Conservation (phyloP, 805 yeast genomes). For the Babjeviella inositovora region DNA sequence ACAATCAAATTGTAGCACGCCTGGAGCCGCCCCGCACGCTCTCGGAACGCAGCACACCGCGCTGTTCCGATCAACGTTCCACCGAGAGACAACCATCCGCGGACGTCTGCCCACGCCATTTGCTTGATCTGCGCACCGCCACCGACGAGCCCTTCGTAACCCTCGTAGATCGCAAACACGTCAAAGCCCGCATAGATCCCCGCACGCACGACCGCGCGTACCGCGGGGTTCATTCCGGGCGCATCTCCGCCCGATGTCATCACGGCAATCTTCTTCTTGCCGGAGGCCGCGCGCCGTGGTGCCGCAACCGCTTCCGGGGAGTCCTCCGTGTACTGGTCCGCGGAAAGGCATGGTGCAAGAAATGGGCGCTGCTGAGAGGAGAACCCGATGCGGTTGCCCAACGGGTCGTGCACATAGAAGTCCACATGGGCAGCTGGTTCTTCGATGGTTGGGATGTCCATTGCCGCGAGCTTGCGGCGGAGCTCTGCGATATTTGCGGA, state of each 20-base stretch:
- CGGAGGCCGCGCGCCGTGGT: no score
- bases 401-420: constrained; percentile 39
- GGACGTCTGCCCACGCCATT: constrained; percentile 60
- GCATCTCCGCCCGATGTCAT: constrained; percentile 80
- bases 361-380: constrained; percentile 26
- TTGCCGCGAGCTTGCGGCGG: constrained; percentile 5
- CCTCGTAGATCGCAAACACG: constrained; percentile 56
- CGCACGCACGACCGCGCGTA: constrained; percentile 56
- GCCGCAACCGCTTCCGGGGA: no score
- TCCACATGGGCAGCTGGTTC: constrained; percentile 4
- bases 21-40: constrained; percentile 44
- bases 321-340: no score
- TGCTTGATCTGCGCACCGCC: constrained; percentile 44
- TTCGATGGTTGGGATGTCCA: constrained; percentile 5
- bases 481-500: constrained; percentile 16
- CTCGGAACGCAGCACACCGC: constrained; percentile 50
- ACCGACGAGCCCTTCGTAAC: constrained; percentile 55
- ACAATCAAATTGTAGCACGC: constrained; percentile 53
- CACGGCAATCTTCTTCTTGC: constrained; percentile 41
- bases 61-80: constrained; percentile 77
- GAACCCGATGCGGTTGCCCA: constrained; percentile 45
- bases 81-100: constrained; percentile 55
- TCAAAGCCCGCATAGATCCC: constrained; percentile 51
- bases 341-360: no score
- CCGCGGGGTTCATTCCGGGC: constrained; percentile 71